phyloP scores from a whole-genome alignment of 768 basidiomycete genomes.

The Russula foetens region DNA sequence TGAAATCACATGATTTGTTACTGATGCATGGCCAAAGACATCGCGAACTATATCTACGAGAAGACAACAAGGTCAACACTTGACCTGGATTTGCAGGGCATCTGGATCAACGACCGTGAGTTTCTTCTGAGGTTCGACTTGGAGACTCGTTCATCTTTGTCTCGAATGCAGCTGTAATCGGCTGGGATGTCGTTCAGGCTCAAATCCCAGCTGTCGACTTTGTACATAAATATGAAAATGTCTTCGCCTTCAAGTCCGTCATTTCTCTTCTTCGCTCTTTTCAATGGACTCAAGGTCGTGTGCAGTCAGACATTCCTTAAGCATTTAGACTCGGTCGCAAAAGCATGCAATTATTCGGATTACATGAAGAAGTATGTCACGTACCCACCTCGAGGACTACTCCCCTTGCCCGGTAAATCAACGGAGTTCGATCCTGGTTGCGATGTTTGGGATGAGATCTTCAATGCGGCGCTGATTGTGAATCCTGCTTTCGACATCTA shows the following conservation, averaged over 20 bases:
- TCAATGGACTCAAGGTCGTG: not conserved
- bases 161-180: conserved; percentile 38
- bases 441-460: conserved; percentile 60
- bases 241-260: conserved; percentile 66
- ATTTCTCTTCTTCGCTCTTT: not conserved
- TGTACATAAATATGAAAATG: conserved; percentile 60
- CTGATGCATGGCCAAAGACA: conserved; percentile 37
- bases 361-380: conserved; percentile 56
- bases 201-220: conserved; percentile 69
- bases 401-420: conserved; percentile 62
- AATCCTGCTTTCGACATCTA: conserved; percentile 78
- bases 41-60: conserved; percentile 66
- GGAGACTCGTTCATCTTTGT: not conserved
- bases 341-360: conserved; percentile 49
- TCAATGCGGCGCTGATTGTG: conserved; percentile 49
- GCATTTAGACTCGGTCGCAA: conserved; percentile 45
- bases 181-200: conserved; percentile 55
- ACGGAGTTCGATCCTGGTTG: conserved; percentile 42
- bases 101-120: conserved; percentile 69
- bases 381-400: conserved; percentile 56
- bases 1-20: not conserved
- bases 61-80: conserved; percentile 36
- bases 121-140: not conserved
- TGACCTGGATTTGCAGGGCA: conserved; percentile 54
- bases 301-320: conserved; percentile 53